These are phyloP conservation scores for Halophytophthora batemanensis DNA, from an alignment of 352 stramenopile species.

Conservation along the genomic window DNA sequence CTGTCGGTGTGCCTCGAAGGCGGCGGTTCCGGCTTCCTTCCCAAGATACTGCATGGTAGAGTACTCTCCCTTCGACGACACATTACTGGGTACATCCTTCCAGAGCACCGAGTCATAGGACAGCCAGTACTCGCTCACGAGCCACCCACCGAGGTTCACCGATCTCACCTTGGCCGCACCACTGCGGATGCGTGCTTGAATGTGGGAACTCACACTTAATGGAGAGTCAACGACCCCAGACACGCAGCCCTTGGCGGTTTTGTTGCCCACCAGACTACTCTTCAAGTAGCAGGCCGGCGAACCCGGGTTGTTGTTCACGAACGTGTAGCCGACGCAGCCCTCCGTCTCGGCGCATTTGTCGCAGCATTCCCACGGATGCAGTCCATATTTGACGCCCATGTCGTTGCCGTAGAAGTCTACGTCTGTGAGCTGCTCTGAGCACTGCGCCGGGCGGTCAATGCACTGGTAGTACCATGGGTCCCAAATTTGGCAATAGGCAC, in stretches of 20 bases:
- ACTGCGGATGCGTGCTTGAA: slow-evolving; percentile 31
- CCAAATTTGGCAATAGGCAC: slow-evolving; percentile 17
- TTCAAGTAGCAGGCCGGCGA: slow-evolving; percentile 25
- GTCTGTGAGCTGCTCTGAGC: slow-evolving; percentile 31
- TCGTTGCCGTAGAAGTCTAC: slow-evolving; percentile 32
- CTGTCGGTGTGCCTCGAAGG: slow-evolving; percentile 39
- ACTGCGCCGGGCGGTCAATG: slow-evolving; percentile 25
- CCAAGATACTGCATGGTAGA: too few species aligned
- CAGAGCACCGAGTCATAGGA: slow-evolving; percentile 48
- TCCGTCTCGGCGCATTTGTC: slow-evolving; percentile 13
- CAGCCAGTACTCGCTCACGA: slow-evolving; percentile 86
- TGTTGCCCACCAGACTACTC: slow-evolving; percentile 14
- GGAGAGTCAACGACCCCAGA: slow-evolving; percentile 12
- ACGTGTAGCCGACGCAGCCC: slow-evolving; percentile 30
- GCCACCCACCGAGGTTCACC: slow-evolving; percentile 82
- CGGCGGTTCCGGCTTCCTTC: too few species aligned
- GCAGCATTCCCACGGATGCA: slow-evolving; percentile 10
- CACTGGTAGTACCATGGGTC: slow-evolving; percentile 42
- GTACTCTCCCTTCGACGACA: slow-evolving; percentile 58
- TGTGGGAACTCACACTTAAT: too few species aligned
- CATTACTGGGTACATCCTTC: slow-evolving; percentile 36
- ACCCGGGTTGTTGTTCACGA: slow-evolving; percentile 22
- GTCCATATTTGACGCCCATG: slow-evolving; percentile 11
- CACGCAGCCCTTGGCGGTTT: slow-evolving; percentile 6
- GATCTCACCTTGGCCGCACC: slow-evolving; percentile 42